Percentiles rank a stretch among this genome's conserved stretches.
phyloP scores from a whole-genome alignment of 1,284 basidiomycete genomes.

The Xanthoconium separans region DNA sequence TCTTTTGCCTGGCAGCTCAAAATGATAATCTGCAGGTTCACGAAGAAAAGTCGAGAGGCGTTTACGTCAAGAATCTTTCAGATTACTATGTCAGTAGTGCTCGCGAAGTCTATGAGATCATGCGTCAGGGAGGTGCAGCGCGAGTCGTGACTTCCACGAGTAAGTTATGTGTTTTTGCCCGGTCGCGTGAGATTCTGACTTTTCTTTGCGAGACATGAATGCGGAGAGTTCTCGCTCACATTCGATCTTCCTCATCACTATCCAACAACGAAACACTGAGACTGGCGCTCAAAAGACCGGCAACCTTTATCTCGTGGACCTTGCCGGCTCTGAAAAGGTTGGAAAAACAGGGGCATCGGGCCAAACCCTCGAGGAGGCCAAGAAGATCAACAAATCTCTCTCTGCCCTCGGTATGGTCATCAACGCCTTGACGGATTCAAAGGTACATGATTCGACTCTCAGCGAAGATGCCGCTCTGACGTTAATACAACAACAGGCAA shows the following conservation, averaged over 20 bases:
- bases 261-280: constrained; percentile 96
- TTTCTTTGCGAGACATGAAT: constrained; percentile 86
- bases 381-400: constrained; percentile 99
- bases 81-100: constrained; percentile 98
- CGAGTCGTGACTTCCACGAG: constrained; percentile 95
- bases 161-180: constrained; percentile 41
- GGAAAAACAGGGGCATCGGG: constrained; percentile 99
- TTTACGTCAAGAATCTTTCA: constrained; percentile 97
- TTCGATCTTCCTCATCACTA: constrained; percentile 98
- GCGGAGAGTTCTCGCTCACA: constrained; percentile 99
- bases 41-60: constrained; percentile 96
- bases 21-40: constrained; percentile 99
- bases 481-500: constrained; percentile 61
- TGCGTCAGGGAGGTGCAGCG: constrained; percentile 92
- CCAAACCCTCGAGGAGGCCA: constrained; percentile 98
- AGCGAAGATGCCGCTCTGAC: constrained; percentile 1
- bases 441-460: constrained; percentile 51
- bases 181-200: constrained; percentile 4
- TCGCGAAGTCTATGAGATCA: constrained; percentile 98
- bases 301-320: constrained; percentile 96
- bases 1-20: constrained; percentile 61
- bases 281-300: constrained; percentile 95
- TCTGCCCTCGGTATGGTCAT: constrained; percentile 99
- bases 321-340: constrained; percentile 99
- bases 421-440: constrained; percentile 95